Evolutionary conservation across 192 early-diverging fungal genomes (phyloP).

Genomic region (Physocladia obscura): DNA sequence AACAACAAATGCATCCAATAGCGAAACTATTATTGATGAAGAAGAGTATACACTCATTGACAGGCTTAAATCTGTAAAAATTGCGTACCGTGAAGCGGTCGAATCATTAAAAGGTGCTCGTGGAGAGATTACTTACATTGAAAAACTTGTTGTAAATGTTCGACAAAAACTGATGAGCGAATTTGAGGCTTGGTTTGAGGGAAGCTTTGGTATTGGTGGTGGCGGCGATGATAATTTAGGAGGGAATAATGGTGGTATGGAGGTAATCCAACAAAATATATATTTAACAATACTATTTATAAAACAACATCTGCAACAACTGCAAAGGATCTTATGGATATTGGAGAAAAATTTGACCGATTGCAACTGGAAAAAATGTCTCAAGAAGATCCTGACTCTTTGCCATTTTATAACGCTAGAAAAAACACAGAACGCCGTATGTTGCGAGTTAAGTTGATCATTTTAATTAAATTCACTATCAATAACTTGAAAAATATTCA

Average conservation of each 20-base stretch:
- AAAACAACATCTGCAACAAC: no score
- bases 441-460: no score
- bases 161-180: conserved; percentile 59
- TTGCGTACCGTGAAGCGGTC: conserved; percentile 44
- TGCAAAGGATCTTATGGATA: conserved; percentile 63
- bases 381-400: conserved; percentile 56
- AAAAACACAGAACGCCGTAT: conserved; percentile 50
- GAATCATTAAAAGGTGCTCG: conserved; percentile 37
- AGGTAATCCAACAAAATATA: no score
- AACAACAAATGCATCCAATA: neutral
- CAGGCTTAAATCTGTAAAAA: conserved; percentile 44
- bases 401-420: conserved; percentile 60
- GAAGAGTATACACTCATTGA: conserved; percentile 51
- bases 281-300: neutral
- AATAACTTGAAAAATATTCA: no score
- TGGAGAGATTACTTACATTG: conserved; percentile 54
- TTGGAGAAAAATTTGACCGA: conserved; percentile 61
- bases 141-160: conserved; percentile 55
- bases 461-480: no score
- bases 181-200: conserved; percentile 61
- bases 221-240: conserved; percentile 9
- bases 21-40: conserved; percentile 53
- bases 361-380: conserved; percentile 62
- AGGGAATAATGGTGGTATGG: neutral
- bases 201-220: conserved; percentile 42